phyloP scores from a whole-genome alignment of 2,329 filamentous ascomycete genomes.

The Aspergillus sp. region DNA sequence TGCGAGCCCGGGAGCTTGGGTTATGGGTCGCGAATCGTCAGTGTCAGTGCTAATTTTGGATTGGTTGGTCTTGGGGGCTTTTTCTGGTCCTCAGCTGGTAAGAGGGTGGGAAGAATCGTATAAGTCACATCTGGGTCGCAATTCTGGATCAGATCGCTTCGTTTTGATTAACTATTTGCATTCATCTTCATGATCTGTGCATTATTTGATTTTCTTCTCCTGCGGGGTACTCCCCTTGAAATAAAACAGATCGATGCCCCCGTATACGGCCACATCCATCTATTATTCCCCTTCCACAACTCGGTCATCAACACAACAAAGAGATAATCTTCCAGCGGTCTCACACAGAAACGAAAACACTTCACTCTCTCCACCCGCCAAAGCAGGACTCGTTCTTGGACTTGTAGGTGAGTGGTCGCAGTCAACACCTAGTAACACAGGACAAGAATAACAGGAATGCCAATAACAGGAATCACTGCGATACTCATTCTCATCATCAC shows the following conservation, averaged over 20 bases:
- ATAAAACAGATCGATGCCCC: not conserved
- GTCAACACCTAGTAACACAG: too few relatives aligned
- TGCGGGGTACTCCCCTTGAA: too few relatives aligned
- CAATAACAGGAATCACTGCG: not conserved
- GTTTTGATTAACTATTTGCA: not conserved
- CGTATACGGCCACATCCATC: too few relatives aligned
- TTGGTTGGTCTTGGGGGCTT: not conserved
- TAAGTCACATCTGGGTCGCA: conserved; percentile 4
- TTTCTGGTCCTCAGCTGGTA: not conserved
- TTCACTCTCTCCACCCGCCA: not conserved
- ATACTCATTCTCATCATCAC: not conserved
- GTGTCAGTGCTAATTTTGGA: not conserved
- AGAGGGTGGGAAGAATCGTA: not conserved
- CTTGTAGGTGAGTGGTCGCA: not conserved
- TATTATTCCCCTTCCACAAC: not conserved
- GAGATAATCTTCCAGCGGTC: not conserved
- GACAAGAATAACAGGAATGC: not conserved
- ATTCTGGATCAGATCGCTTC: not conserved
- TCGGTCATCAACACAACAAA: not conserved
- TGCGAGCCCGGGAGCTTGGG: not conserved
- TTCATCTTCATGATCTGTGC: too few relatives aligned
- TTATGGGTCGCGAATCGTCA: not conserved
- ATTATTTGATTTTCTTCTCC: too few relatives aligned
- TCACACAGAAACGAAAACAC: not conserved
- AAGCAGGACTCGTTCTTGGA: not conserved